Evolutionary conservation across 2,329 filamentous ascomycete genomes (phyloP), one percentile per base, ranked within the genome.

Genomic region (Botryotinia narcissicola): DNA sequence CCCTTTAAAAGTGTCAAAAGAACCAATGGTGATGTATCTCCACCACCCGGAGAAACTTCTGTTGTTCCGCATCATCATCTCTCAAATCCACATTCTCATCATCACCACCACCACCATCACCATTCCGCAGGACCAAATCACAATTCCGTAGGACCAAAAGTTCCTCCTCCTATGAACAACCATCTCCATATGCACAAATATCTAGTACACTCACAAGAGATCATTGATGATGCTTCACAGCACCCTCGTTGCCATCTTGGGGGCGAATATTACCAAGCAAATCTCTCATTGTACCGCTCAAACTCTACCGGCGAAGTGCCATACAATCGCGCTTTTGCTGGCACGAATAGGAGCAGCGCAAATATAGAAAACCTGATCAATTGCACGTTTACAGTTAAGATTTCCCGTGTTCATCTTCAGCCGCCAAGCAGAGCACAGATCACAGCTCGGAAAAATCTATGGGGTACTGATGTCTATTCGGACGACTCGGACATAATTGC

Each of bases 401-500:
- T 99, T 10, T 92, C 95, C 3, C 90, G 92, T 42, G 89, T 92
- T 66, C 94, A 96, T 78, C 85, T 99, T 12, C 89, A 88, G 14
- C 82, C 89, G 0, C 83, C 86, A 12, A 89, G 92, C 37, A 88
- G 95, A 44, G 93, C 96, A 80, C 93, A 97, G 77, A 95, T 98
- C 70, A 97, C 94, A 18, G 84, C 89, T 12, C 89, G 93, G 48
- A 88, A 92, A 32, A 93, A 93, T 12, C 82, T 99, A 0, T 99
- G 95, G 95, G 96, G 96, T 1, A 96, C 94, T 0, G 95, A 97
- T 54, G 88, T 99, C 10, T 98, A 98, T 81, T 97, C 94, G 0
- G 96, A 99, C 78, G 96, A 99, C 82, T 97, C 94, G 0, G 96
- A 99, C 80, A 90, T 96, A 0, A 88, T 99, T 37, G 95, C 94